Percentiles rank a stretch among this genome's conserved stretches.
Evolutionary conservation across 2,329 filamentous ascomycete genomes (phyloP).

Genomic region (Neofusicoccum sp.): DNA sequence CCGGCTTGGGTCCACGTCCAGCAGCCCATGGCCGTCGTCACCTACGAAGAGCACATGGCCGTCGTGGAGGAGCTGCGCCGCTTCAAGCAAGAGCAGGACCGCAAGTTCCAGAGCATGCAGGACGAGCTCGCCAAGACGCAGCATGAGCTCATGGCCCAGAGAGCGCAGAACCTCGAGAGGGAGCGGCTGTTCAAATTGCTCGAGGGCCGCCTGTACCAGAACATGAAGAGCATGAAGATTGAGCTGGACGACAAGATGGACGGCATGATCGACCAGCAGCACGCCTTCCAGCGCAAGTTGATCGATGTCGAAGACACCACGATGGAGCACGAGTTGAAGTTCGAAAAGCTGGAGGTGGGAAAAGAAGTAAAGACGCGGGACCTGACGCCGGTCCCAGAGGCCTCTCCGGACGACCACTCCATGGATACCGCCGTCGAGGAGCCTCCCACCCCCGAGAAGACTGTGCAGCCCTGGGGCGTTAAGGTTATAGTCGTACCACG

Average conservation of each 20-base stretch:
- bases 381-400: conserved; percentile 10
- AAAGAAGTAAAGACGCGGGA: conserved; percentile 18
- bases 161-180: conserved; percentile 34
- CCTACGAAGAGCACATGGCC: conserved; percentile 36
- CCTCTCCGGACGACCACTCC: conserved; percentile 2
- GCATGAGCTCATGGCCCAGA: conserved; percentile 30
- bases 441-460: conserved; percentile 32
- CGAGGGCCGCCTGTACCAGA: conserved; percentile 38
- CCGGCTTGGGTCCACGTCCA: conserved; percentile 47
- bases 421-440: conserved; percentile 24
- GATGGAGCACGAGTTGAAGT: conserved; percentile 39
- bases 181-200: conserved; percentile 33
- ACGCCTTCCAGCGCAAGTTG: conserved; percentile 37
- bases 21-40: conserved; percentile 33
- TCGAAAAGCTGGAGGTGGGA: conserved; percentile 34
- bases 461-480: conserved; percentile 35
- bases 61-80: conserved; percentile 38
- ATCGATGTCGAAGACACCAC: conserved; percentile 39
- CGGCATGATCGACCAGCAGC: conserved; percentile 40
- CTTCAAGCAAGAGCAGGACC: conserved; percentile 32
- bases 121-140: conserved; percentile 24
- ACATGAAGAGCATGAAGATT: conserved; percentile 38
- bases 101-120: conserved; percentile 34
- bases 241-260: conserved; percentile 41
- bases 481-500: conserved; percentile 39